Evolutionary conservation across 352 stramenopile genomes (phyloP), one percentile per base, ranked within the genome.

Genomic region (Globisporangium uncinulatum): DNA sequence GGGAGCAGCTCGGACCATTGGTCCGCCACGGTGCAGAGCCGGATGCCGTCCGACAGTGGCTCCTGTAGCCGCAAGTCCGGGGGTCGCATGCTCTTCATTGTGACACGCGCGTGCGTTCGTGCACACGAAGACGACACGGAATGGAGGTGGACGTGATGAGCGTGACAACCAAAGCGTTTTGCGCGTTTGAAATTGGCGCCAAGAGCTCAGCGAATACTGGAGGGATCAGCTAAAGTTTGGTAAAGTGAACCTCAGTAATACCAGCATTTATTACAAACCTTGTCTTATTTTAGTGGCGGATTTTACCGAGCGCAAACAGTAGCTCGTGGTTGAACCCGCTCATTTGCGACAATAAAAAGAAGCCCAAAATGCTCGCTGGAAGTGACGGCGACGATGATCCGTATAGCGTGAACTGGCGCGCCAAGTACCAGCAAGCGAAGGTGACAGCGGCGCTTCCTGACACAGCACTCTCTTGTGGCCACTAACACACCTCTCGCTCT

Each of bases 1-100:
- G 82, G 82, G 41, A 92, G 67, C 39, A 84, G 43, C 65, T 92
- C 82, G 5, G 82, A 79, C 82, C 82, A 89, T 57, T 89, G 71
- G 62, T 92, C 82, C 1, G 75, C 69, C 54, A 89, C 68, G 21
- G 82, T 64, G 59, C 76, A 83, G 51, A 92, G 66, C 59, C 71
- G 65, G 62, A 85, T 86, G 57, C 81, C 81, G 46, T 92, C 79
- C 6, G 67, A 44, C 4, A 78, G 54, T 59, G 74, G 50, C 51
- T 64, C 56, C 37, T 73, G 63, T 36, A 69, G 66, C 52, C 63
- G 64, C 55, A 92, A 71, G 42, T 67, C 51, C 57, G 89, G 71
- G 42, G 76, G 79, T 59, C 88, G 87, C 66, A 92, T 75, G 54
- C 74, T 69, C 71, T 92, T 92, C 67, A 92, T 82, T 24, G 19